A percentile compares a stretch with the other conserved stretches of the same genome.
phyloP scores from a whole-genome alignment of 306 rosid species.

The Begonia loranthoides region DNA sequence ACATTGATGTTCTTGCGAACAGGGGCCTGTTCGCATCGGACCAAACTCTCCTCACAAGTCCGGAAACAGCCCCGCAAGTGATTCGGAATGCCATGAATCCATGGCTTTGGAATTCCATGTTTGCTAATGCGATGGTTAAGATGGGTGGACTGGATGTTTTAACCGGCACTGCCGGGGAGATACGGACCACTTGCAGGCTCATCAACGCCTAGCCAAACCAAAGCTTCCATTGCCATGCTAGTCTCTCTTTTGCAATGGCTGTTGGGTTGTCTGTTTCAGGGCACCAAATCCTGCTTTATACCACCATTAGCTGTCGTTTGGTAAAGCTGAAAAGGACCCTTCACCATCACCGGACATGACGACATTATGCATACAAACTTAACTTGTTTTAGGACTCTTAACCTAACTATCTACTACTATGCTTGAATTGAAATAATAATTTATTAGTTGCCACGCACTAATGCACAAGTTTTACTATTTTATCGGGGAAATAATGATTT shows the following conservation, averaged over 20 bases:
- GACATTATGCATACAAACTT: too few species aligned
- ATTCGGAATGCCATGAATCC: constrained; percentile 29
- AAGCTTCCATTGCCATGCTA: not conserved
- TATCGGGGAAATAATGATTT: too few species aligned
- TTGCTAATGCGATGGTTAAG: constrained; percentile 55
- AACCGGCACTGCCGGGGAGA: constrained; percentile 43
- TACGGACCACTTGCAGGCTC: constrained; percentile 44
- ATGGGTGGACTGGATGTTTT: constrained; percentile 48
- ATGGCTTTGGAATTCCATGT: constrained; percentile 26
- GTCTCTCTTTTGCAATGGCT: not conserved
- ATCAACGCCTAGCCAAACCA: constrained; percentile 4
- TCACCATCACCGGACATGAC: not conserved
- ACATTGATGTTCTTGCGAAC: constrained; percentile 23
- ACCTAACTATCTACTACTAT: too few species aligned
- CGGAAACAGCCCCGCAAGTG: constrained; percentile 34
- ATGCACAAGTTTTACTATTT: too few species aligned
- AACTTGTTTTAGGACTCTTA: too few species aligned
- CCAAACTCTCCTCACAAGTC: constrained; percentile 34
- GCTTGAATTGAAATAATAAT: too few species aligned
- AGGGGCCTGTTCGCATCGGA: constrained; percentile 55
- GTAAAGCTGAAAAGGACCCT: not conserved
- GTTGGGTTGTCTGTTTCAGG: not conserved
- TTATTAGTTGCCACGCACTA: too few species aligned
- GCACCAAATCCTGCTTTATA: not conserved
- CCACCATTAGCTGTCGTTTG: not conserved